Base-by-base conservation (phyloP, 306 rosid genomes). In the Styphnolobium japonicum region DNA sequence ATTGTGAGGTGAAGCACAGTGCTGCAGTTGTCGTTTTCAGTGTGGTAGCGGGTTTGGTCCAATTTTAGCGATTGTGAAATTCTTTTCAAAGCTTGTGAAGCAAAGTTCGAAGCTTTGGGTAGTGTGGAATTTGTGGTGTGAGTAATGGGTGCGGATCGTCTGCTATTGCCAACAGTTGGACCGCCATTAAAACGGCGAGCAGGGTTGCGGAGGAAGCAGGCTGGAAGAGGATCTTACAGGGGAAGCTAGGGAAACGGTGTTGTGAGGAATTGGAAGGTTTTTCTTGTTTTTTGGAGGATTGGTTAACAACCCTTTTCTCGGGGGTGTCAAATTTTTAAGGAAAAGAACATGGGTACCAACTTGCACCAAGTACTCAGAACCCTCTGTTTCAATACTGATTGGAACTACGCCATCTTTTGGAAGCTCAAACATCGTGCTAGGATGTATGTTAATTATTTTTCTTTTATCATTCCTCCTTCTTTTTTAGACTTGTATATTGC, bases 161-260 rank as follows among this genome's bases (percentile, higher is more conserved):
- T 92, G 86, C 86, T 92, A 39, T 66, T 85, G 81, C 90, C 93
- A 79, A 85, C 93, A 72, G 90, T 96, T 40, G 99, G 95, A 84
- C 99, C 99, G 90, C 99, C 99, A 84, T 82, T 96, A 88, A 93
- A 93, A 82, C 93, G 98, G 96, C 96, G 99, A 89, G 99, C 99
- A 9, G 97, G 99, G 78, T 80, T 96, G 72, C 81, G 99, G 89
- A 96, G 92, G 83, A 96, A 96, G 78, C 99, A 96, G 87, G 99
- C 99, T 65, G 98, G 99, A 85, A 87, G 99, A 93, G 99, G 99
- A 19, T 96, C 99, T 14, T 96, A 96, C 34, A 88, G 99, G 83
- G 99, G 96, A 66, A 96, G 99, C 88, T 95, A 94, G 66, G 76
- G 64, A 52, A 4, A 39, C 19, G 40, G 71, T 68, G 36, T 56